Evolutionary conservation across 2,329 filamentous ascomycete genomes (phyloP).

Genomic region (Stemphylium lycopersici): DNA sequence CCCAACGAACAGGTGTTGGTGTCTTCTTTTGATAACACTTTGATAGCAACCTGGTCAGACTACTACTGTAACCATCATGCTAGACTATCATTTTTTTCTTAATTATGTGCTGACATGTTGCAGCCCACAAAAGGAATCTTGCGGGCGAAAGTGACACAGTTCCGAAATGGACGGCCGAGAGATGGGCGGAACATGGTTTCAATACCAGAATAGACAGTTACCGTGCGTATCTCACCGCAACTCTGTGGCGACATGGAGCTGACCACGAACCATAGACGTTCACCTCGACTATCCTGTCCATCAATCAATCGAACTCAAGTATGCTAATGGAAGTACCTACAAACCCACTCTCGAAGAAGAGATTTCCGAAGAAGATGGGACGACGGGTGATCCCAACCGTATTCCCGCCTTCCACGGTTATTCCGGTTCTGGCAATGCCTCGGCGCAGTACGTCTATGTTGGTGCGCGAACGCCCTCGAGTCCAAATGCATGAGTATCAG

Average conservation of each 20-base stretch:
- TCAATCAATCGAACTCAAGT: conserved; percentile 39
- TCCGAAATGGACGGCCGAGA: conserved; percentile 47
- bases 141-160: conserved; percentile 42
- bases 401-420: conserved; percentile 57
- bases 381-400: conserved; percentile 42
- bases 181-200: conserved; percentile 41
- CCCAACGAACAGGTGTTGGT: conserved; percentile 45
- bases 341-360: conserved; percentile 39
- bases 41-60: conserved; percentile 44
- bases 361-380: conserved; percentile 38
- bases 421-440: conserved; percentile 52
- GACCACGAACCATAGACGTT: not conserved
- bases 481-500: not conserved
- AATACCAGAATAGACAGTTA: conserved; percentile 42
- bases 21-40: conserved; percentile 48
- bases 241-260: not conserved
- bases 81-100: too few relatives aligned
- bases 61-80: conserved; percentile 36
- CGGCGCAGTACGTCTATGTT: conserved; percentile 55
- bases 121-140: conserved; percentile 37
- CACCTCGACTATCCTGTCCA: conserved; percentile 45
- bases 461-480: conserved; percentile 26
- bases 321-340: conserved; percentile 38
- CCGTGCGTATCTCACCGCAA: conserved; percentile 17
- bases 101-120: too few relatives aligned